phyloP scores from a whole-genome alignment of 2,329 filamentous ascomycete genomes.

The Penicillium sp. region DNA sequence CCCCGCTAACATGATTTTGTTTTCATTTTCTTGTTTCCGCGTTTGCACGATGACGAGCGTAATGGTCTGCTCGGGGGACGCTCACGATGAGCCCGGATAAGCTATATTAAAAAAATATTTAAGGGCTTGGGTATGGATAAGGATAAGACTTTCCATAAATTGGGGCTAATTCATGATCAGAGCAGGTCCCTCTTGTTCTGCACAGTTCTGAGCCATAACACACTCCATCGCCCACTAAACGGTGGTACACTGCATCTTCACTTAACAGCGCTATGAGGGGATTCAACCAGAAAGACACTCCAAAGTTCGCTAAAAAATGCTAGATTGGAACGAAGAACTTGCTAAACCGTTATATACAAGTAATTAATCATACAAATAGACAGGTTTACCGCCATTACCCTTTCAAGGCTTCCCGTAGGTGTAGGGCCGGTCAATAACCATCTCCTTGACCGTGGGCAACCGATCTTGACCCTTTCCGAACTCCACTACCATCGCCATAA shows the following conservation, averaged over 20 bases:
- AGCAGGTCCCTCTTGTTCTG: neutral
- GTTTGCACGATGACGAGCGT: too few relatives aligned
- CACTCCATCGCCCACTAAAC: neutral
- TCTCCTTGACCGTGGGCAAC: constrained; percentile 7
- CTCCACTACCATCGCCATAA: constrained; percentile 7
- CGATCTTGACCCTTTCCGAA: constrained; percentile 3
- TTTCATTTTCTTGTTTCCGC: too few relatives aligned
- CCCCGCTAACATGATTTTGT: too few relatives aligned
- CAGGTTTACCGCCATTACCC: neutral
- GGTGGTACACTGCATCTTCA: neutral
- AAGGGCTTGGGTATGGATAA: too few relatives aligned
- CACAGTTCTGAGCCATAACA: neutral
- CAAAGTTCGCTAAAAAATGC: neutral
- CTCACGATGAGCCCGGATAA: too few relatives aligned
- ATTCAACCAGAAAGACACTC: neutral
- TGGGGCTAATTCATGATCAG: neutral
- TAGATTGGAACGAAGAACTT: neutral
- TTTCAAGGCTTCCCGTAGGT: constrained; percentile 1
- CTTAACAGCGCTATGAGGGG: neutral
- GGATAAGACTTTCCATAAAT: too few relatives aligned
- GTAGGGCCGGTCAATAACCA: constrained; percentile 8
- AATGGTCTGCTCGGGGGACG: too few relatives aligned
- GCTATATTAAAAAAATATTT: too few relatives aligned
- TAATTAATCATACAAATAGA: constrained; percentile 4
- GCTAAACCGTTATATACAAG: neutral